These are phyloP conservation scores for Penicillium nordicum DNA, from an alignment of 2,329 filamentous ascomycete genomes.

Conservation along the genomic window DNA sequence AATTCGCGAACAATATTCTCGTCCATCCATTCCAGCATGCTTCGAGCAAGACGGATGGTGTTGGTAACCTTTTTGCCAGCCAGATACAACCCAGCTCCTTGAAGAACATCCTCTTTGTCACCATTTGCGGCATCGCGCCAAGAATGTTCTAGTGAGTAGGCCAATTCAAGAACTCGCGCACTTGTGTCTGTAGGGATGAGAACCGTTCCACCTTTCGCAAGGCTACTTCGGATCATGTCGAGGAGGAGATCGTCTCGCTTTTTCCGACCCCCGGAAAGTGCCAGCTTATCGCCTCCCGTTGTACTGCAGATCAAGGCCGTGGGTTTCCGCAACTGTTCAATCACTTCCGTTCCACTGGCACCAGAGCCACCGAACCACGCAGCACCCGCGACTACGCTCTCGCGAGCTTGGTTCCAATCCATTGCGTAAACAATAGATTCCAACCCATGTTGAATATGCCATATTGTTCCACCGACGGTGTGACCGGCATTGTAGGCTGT, in stretches of 20 bases:
- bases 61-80: constrained; percentile 83
- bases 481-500: constrained; percentile 97
- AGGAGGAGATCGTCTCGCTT: constrained; percentile 84
- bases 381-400: constrained; percentile 89
- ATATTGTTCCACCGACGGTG: constrained; percentile 94
- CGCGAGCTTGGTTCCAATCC: constrained; percentile 96
- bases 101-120: constrained; percentile 51
- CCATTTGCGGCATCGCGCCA: constrained; percentile 67
- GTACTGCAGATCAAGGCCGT: constrained; percentile 92
- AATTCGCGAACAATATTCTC: constrained; percentile 91
- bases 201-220: constrained; percentile 81
- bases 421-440: constrained; percentile 97
- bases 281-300: constrained; percentile 68
- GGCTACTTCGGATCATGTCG: constrained; percentile 73
- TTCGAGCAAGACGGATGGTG: constrained; percentile 84
- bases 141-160: constrained; percentile 86
- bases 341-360: constrained; percentile 79
- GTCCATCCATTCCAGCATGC: constrained; percentile 99
- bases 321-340: constrained; percentile 87
- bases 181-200: constrained; percentile 93
- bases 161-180: constrained; percentile 86
- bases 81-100: constrained; percentile 64
- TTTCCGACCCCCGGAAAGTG: constrained; percentile 67
- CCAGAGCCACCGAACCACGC: constrained; percentile 86
- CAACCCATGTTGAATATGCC: constrained; percentile 95